Evolutionary conservation across 1,139 yeast species (phyloP).

Genomic region (Lodderomyces parapsilosis): DNA sequence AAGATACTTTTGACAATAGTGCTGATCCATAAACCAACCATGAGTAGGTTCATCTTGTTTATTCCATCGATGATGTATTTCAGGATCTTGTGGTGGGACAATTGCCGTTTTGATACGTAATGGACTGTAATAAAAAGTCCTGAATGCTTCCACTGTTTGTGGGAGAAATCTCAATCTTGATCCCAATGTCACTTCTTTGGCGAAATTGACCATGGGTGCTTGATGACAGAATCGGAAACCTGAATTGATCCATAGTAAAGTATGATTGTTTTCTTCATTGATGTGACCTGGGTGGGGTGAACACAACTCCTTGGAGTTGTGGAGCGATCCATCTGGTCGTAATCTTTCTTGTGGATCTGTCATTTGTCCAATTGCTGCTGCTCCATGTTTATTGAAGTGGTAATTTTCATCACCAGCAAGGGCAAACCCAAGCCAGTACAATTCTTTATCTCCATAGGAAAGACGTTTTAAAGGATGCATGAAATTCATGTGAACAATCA

Average conservation of each 20-base stretch:
- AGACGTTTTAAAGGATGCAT: constrained; percentile 23
- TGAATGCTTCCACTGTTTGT: constrained; percentile 19
- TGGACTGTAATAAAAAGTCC: constrained; percentile 23
- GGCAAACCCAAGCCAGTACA: constrained; percentile 35
- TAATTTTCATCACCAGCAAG: constrained; percentile 34
- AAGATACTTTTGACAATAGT: constrained; percentile 39
- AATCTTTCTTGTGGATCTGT: constrained; percentile 23
- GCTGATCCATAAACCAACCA: constrained; percentile 26
- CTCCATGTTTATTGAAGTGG: constrained; percentile 25
- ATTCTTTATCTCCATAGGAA: constrained; percentile 35
- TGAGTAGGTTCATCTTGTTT: constrained; percentile 26
- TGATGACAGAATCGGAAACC: constrained; percentile 35
- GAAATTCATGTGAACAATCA: constrained; percentile 31
- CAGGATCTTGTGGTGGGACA: constrained; percentile 27
- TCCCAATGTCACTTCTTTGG: constrained; percentile 23
- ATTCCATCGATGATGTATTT: constrained; percentile 20
- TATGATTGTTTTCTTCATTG: constrained; percentile 28
- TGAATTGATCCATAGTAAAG: constrained; percentile 35
- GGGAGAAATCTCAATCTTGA: constrained; percentile 20
- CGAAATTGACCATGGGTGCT: constrained; percentile 21
- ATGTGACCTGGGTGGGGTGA: constrained; percentile 48
- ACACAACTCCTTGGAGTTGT: constrained; percentile 33
- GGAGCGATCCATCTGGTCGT: constrained; percentile 20
- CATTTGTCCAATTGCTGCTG: constrained; percentile 31
- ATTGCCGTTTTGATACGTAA: constrained; percentile 25